Percentiles rank a stretch among this genome's conserved stretches.
phyloP scores from a whole-genome alignment of 164 flowering plant genomes.

The Buxus sempervirens region DNA sequence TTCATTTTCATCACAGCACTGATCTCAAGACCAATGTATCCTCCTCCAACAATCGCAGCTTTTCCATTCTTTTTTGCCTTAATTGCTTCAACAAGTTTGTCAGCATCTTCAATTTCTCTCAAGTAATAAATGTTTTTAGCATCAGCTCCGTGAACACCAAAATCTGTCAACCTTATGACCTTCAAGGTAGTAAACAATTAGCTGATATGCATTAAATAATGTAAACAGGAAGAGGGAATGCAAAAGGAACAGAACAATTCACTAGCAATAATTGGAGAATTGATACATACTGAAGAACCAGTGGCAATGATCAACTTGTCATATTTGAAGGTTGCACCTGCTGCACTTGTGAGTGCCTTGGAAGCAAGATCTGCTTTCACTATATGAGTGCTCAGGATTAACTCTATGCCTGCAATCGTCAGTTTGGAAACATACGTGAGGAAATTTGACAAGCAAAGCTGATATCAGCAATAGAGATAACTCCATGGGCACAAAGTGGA shows the following conservation, averaged over 20 bases:
- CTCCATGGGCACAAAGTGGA: not conserved
- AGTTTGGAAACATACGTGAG: not conserved
- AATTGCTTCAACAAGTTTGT: slow-evolving; percentile 56
- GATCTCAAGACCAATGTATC: slow-evolving; percentile 81
- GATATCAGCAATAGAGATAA: not conserved
- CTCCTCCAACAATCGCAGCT: slow-evolving; percentile 78
- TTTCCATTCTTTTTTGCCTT: slow-evolving; percentile 65
- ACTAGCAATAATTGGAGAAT: not conserved
- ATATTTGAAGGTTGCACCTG: slow-evolving; percentile 53
- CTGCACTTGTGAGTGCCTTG: slow-evolving; percentile 54
- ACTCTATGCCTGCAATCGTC: slow-evolving; percentile 51
- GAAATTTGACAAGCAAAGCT: not conserved
- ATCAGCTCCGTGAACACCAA: slow-evolving; percentile 74
- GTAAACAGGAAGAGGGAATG: too few species aligned
- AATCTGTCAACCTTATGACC: slow-evolving; percentile 64
- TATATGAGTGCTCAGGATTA: slow-evolving; percentile 65
- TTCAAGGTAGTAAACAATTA: slow-evolving; percentile 16
- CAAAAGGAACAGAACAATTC: not conserved
- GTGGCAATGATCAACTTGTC: slow-evolving; percentile 60
- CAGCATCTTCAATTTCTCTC: slow-evolving; percentile 82
- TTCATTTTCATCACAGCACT: slow-evolving; percentile 61
- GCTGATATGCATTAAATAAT: not conserved
- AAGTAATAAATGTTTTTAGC: slow-evolving; percentile 68
- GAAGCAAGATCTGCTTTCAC: slow-evolving; percentile 72
- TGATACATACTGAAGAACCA: slow-evolving; percentile 54